These are phyloP conservation scores for Pascua sp. DNA, from an alignment of 1,284 basidiomycete species.

Conservation along the genomic window DNA sequence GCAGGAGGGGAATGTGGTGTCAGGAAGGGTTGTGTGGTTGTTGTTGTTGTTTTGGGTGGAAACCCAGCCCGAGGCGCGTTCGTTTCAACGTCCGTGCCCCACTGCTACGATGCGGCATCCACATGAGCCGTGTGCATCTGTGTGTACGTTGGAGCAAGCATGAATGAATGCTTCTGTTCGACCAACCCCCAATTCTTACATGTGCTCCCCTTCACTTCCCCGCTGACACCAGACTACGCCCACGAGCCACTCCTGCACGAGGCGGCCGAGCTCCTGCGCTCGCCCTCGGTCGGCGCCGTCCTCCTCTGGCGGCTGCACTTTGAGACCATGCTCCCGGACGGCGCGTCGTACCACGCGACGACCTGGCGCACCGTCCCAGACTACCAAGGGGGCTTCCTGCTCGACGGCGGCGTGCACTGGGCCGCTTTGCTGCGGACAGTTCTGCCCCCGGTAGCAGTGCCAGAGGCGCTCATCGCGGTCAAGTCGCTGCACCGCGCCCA, in stretches of 20 bases:
- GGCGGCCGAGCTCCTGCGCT: slow-evolving; percentile 59
- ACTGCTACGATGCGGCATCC: not conserved
- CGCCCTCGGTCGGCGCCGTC: slow-evolving; percentile 57
- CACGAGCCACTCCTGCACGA: slow-evolving; percentile 61
- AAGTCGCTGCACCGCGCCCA: slow-evolving; percentile 66
- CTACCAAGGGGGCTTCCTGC: slow-evolving; percentile 65
- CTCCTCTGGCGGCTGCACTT: slow-evolving; percentile 50
- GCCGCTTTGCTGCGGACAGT: slow-evolving; percentile 38
- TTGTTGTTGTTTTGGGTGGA: too few relatives aligned
- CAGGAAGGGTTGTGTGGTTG: not conserved
- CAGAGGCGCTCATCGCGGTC: slow-evolving; percentile 59
- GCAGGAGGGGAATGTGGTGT: too few relatives aligned
- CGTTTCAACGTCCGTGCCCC: not conserved
- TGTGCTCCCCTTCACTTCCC: not conserved
- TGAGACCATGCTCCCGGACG: slow-evolving; percentile 59
- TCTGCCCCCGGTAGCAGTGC: slow-evolving; percentile 36
- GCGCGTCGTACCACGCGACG: slow-evolving; percentile 71
- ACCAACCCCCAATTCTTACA: too few relatives aligned
- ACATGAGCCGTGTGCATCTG: not conserved
- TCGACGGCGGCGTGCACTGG: slow-evolving; percentile 49
- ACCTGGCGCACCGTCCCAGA: slow-evolving; percentile 76
- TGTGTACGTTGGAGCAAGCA: too few relatives aligned
- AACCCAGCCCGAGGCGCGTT: too few relatives aligned
- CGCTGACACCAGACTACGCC: slow-evolving; percentile 57
- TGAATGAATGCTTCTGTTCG: too few relatives aligned